A percentile compares a stretch with the other conserved stretches of the same genome.
Evolutionary conservation across 23 red algal species (phyloP).

Genomic region (Gracilaria caudata): DNA sequence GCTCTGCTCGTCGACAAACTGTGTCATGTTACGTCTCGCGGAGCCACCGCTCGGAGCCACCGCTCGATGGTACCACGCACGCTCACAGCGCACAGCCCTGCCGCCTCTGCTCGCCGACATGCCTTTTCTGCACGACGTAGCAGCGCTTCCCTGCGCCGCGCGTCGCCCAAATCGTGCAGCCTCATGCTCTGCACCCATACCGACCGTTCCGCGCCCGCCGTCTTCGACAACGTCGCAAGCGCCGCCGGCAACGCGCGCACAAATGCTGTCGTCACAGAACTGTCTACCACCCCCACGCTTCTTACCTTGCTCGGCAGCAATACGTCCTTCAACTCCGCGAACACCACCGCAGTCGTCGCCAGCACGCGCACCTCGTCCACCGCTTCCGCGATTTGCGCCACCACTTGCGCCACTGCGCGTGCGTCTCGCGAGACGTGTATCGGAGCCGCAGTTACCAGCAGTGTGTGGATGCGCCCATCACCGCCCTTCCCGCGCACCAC

Average conservation of each 20-base stretch:
- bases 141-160: background rate
- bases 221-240: background rate
- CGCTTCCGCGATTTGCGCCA: background rate
- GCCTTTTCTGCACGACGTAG: constrained; percentile 8
- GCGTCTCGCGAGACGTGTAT: background rate
- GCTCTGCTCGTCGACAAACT: no score
- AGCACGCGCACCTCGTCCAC: constrained; percentile 1
- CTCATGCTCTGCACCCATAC: constrained; percentile 2
- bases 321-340: constrained; percentile 1
- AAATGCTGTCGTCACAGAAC: background rate
- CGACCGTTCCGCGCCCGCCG: background rate
- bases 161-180: background rate
- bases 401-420: background rate
- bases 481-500: background rate
- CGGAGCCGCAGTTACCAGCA: background rate
- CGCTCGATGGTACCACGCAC: constrained; percentile 7
- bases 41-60: no score
- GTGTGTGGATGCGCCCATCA: background rate
- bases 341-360: background rate
- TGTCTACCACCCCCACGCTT: constrained; percentile 12
- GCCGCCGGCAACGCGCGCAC: background rate
- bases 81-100: constrained; percentile 1
- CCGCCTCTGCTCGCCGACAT: background rate
- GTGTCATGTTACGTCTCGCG: background rate
- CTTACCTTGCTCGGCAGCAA: background rate